Percentiles rank a stretch among this genome's conserved stretches.
Conservation (phyloP, 2,329 filamentous ascomycete genomes). For the Shiraia sp. region DNA sequence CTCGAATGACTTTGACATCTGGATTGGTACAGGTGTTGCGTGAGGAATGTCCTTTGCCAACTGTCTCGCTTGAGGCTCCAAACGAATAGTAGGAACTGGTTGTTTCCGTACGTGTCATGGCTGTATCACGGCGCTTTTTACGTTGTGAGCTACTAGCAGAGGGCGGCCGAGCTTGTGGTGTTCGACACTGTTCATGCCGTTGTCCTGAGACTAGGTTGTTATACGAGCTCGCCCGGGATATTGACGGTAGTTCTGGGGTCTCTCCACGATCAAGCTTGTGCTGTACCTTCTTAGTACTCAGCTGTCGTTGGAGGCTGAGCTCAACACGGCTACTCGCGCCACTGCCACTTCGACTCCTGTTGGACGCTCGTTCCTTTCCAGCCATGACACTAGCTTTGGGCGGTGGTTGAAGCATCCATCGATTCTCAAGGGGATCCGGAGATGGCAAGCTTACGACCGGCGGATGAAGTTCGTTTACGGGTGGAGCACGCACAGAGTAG, state of each 20-base stretch:
- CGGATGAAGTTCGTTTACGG: slow-evolving; percentile 84
- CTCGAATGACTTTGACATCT: slow-evolving; percentile 25
- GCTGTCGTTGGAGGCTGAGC: slow-evolving; percentile 42
- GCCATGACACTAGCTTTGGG: slow-evolving; percentile 91
- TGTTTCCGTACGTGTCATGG: slow-evolving; percentile 27
- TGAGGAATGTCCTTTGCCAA: slow-evolving; percentile 18
- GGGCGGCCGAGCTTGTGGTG: slow-evolving; percentile 30
- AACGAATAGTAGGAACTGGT: slow-evolving; percentile 26
- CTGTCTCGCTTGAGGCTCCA: slow-evolving; percentile 27
- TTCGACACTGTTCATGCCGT: slow-evolving; percentile 38
- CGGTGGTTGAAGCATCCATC: slow-evolving; percentile 92
- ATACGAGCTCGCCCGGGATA: slow-evolving; percentile 44
- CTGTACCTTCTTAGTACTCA: slow-evolving; percentile 44
- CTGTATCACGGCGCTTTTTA: slow-evolving; percentile 35
- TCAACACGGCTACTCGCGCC: slow-evolving; percentile 47
- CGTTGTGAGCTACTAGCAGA: slow-evolving; percentile 34
- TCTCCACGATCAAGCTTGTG: slow-evolving; percentile 42
- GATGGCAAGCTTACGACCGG: slow-evolving; percentile 80
- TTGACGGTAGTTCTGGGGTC: slow-evolving; percentile 38
- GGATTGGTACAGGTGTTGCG: slow-evolving; percentile 14
- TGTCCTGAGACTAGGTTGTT: slow-evolving; percentile 25
- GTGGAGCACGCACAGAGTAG: slow-evolving; percentile 59
- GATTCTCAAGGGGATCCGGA: slow-evolving; percentile 68
- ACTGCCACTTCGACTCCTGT: slow-evolving; percentile 61
- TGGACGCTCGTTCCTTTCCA: slow-evolving; percentile 71